These are phyloP conservation scores for Blastomyces silverae DNA, from an alignment of 2,329 filamentous ascomycete genomes.

Conservation along the genomic window DNA sequence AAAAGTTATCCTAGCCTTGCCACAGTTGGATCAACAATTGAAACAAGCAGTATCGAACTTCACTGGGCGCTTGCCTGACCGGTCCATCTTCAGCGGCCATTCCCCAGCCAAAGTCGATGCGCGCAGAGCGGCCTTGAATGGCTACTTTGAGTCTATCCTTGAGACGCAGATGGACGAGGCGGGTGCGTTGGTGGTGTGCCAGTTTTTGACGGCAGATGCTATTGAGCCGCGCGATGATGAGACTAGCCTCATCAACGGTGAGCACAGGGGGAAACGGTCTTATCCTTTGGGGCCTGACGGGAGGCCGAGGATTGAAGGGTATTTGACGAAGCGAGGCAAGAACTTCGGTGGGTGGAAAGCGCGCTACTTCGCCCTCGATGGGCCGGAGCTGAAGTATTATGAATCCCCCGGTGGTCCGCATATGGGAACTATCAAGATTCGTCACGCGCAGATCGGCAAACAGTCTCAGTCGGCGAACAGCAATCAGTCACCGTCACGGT, in stretches of 20 bases:
- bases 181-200: conserved; percentile 74
- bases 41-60: conserved; percentile 60
- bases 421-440: conserved; percentile 86
- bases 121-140: conserved; percentile 69
- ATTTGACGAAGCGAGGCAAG: conserved; percentile 93
- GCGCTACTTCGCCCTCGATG: conserved; percentile 62
- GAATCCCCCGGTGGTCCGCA: conserved; percentile 86
- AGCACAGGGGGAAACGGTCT: conserved; percentile 30
- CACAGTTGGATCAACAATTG: conserved; percentile 73
- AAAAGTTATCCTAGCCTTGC: conserved; percentile 76
- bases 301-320: conserved; percentile 71
- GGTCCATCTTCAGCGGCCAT: conserved; percentile 81
- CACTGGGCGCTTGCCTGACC: conserved; percentile 65
- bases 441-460: conserved; percentile 87
- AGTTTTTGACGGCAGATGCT: conserved; percentile 67
- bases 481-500: conserved; percentile 55
- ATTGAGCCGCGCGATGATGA: conserved; percentile 51
- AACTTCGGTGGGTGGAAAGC: conserved; percentile 99
- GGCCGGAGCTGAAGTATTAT: conserved; percentile 75
- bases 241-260: conserved; percentile 42
- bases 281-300: conserved; percentile 52
- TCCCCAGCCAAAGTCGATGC: conserved; percentile 90
- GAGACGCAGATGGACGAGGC: conserved; percentile 72
- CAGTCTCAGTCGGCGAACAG: conserved; percentile 60
- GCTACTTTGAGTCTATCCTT: conserved; percentile 77